Conservation (phyloP, 2,329 filamentous ascomycete genomes). For the Trichoderma brevicompactum region DNA sequence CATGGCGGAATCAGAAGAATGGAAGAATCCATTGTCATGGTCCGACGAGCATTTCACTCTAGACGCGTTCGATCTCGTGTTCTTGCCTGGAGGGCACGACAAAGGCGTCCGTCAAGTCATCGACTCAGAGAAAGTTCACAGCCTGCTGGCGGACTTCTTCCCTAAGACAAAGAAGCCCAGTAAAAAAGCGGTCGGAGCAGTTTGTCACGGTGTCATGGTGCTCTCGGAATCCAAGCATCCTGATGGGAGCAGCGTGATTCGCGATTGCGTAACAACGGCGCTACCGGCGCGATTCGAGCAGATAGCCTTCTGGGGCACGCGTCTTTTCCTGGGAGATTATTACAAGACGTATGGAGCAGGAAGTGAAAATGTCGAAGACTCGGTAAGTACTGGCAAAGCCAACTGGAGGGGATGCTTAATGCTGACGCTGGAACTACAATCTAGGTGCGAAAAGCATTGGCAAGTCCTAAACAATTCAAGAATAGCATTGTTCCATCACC, state of each 20-base stretch:
- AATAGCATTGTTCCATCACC: conserved; percentile 47
- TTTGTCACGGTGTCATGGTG: conserved; percentile 59
- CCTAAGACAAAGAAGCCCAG: conserved; percentile 51
- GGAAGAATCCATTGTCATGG: conserved; percentile 52
- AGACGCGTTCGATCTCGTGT: conserved; percentile 52
- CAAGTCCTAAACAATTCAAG: conserved; percentile 51
- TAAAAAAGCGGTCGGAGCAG: conserved; percentile 51
- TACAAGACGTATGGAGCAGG: conserved; percentile 61
- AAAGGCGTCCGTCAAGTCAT: conserved; percentile 57
- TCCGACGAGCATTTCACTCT: conserved; percentile 49
- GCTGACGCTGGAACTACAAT: not conserved
- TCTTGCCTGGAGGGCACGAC: conserved; percentile 59
- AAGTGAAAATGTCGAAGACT: conserved; percentile 53
- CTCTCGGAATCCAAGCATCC: conserved; percentile 48
- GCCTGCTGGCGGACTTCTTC: conserved; percentile 52
- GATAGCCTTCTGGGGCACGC: conserved; percentile 53
- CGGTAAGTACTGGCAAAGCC: conserved; percentile 41
- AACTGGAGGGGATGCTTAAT: not conserved
- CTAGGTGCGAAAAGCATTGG: conserved; percentile 50
- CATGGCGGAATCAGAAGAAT: conserved; percentile 50
- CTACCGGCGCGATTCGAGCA: conserved; percentile 56
- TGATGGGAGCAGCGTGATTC: conserved; percentile 52
- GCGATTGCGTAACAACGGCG: conserved; percentile 53
- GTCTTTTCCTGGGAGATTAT: conserved; percentile 56
- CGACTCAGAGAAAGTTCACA: conserved; percentile 52